A percentile compares a stretch with the other conserved stretches of the same genome.
phyloP scores from a whole-genome alignment of 192 early-diverging fungal species.

The Geranomyces michiganensis region DNA sequence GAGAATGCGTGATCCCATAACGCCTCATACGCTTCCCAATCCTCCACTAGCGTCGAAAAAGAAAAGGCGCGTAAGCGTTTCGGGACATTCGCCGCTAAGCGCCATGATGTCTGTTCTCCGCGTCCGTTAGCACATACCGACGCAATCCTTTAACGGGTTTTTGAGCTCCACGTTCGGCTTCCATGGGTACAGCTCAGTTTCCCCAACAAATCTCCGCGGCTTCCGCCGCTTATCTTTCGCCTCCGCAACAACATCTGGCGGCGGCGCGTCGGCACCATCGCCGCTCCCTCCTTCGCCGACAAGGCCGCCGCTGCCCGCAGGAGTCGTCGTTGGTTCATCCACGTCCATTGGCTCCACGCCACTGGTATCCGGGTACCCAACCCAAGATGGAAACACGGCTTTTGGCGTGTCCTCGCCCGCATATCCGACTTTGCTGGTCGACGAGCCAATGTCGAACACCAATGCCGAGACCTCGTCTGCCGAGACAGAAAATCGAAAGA shows the following conservation, averaged over 20 bases:
- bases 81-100: background rate
- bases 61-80: background rate
- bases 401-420: slow-evolving; percentile 96
- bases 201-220: slow-evolving; percentile 49
- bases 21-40: slow-evolving; percentile 93
- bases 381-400: slow-evolving; percentile 79
- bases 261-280: background rate
- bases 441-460: slow-evolving; percentile 90
- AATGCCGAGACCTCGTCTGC: slow-evolving; percentile 91
- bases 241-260: background rate
- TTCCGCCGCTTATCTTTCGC: slow-evolving; percentile 12
- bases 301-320: slow-evolving; percentile 6
- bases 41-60: slow-evolving; percentile 61
- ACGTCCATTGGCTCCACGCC: slow-evolving; percentile 22
- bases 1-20: slow-evolving; percentile 88
- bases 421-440: slow-evolving; percentile 88
- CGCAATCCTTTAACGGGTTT: slow-evolving; percentile 84
- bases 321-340: background rate
- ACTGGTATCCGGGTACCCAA: slow-evolving; percentile 52
- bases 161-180: slow-evolving; percentile 78
- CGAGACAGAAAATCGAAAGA: background rate
- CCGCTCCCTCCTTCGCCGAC: slow-evolving; percentile 14
- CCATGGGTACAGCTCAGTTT: slow-evolving; percentile 57
- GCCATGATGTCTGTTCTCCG: too few species aligned
- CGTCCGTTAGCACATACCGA: slow-evolving; percentile 68